Base-by-base conservation (phyloP, 2,329 filamentous ascomycete species). In the Aspergillus tamarii region DNA sequence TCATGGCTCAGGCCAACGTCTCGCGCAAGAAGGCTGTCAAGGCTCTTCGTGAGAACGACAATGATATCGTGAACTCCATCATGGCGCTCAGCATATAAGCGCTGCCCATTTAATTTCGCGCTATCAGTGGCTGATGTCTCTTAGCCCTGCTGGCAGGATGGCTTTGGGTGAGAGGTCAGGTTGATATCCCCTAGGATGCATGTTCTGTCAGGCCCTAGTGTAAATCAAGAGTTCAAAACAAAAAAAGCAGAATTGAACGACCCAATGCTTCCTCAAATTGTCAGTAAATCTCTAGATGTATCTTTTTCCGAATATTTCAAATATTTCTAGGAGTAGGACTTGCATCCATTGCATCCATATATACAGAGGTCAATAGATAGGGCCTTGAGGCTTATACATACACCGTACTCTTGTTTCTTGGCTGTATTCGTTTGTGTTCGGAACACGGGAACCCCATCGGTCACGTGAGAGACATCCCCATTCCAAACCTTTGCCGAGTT, bases 11-110 rank as follows among this genome's bases (percentile, higher is more conserved):
- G 84, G 95, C 95, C 74, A 95, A 86, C 76, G 96, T 99, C 75
- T 97, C 93, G 74, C 89, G 95, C 82, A 97, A 96, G 85, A 98
- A 98, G 89, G 95, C 95, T 66, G 89, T 99, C 85, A 99, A 98
- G 85, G 95, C 96, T 62, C 87, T 99, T 55, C 81, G 81, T 86
- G 95, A 98, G 86, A 99, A 99, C 80, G 94, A 98, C 84, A 97
- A 98, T 78, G 95, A 99, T 80, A 99, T 99, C 84, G 95, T 99
- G 86, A 99, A 99, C 88, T 97, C 95, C 75, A 99, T 99, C 85
- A 99, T 99, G 95, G 94, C 94, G 73, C 85, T 99, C 81, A 93
- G 91, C 85, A 89, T 93, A 86, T 94, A 71, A 79, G 67, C 66
- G 69, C 66, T 63, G 63, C 57, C 60, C 39, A 60, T 57, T 65